phyloP scores from a whole-genome alignment of 768 basidiomycete genomes.

The Lentinula boryana region DNA sequence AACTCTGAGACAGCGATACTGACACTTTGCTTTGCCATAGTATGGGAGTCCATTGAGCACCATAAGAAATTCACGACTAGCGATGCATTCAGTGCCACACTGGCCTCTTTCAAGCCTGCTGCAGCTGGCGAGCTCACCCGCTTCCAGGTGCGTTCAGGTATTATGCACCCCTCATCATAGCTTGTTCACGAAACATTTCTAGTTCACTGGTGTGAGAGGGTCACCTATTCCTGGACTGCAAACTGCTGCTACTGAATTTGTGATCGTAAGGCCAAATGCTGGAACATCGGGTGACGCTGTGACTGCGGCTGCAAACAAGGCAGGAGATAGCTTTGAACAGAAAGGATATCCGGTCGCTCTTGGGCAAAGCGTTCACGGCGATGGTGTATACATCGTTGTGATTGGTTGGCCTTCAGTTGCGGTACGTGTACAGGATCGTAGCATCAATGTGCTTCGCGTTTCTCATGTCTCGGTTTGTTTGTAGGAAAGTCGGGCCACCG shows the following conservation, averaged over 20 bases:
- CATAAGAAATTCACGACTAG: background rate
- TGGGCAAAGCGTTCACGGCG: background rate
- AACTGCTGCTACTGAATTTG: background rate
- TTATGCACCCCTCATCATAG: background rate
- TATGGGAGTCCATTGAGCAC: conserved; percentile 2
- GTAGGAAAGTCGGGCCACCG: background rate
- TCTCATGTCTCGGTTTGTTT: background rate
- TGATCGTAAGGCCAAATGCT: background rate
- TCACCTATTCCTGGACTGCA: background rate
- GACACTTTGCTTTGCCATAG: background rate
- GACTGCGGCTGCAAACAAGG: background rate
- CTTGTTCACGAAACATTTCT: background rate
- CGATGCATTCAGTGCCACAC: background rate
- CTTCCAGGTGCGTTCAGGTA: background rate
- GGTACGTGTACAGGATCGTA: background rate
- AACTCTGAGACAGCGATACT: background rate
- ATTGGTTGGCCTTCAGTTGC: conserved; percentile 1
- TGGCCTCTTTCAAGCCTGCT: background rate
- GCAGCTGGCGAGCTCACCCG: background rate
- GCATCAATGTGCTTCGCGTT: background rate
- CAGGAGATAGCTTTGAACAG: background rate
- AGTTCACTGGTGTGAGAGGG: background rate
- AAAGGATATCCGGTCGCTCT: background rate
- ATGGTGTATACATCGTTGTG: background rate
- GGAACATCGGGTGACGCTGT: background rate